Percentiles rank a stretch among this genome's conserved stretches.
phyloP scores from a whole-genome alignment of 495 filamentous ascomycete species.

The Trichoderma gamsii region DNA sequence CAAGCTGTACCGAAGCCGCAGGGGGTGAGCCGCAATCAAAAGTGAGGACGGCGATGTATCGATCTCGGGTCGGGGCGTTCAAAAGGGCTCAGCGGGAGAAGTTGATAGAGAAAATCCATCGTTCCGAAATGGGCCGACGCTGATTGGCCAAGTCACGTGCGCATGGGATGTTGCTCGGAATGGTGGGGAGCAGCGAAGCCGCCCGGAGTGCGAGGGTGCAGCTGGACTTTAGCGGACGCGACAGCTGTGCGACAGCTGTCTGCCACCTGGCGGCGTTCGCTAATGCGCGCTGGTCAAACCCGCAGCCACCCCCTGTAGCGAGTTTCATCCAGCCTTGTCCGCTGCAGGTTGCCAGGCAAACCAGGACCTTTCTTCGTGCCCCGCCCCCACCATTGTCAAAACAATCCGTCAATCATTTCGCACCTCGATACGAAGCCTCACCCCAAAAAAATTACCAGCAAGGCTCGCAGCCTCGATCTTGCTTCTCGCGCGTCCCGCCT shows the following conservation, averaged over 20 bases:
- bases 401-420: conserved; percentile 11
- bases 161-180: conserved; percentile 8
- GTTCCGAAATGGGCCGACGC: conserved; percentile 17
- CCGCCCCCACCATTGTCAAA: conserved; percentile 12
- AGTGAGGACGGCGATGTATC: conserved; percentile 29
- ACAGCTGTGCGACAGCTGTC: neutral
- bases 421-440: neutral
- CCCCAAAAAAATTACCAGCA: conserved; percentile 1
- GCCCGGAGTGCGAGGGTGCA: neutral
- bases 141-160: conserved; percentile 19
- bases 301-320: neutral
- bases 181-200: neutral
- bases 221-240: neutral
- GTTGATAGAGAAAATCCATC: conserved; percentile 14
- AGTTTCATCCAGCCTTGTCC: neutral
- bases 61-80: conserved; percentile 8
- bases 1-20: conserved; percentile 42
- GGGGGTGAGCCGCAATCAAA: conserved; percentile 30
- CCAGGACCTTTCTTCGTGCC: neutral
- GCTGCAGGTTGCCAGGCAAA: conserved; percentile 11
- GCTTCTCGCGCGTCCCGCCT: neutral
- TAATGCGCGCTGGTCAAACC: neutral
- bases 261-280: neutral
- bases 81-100: conserved; percentile 18
- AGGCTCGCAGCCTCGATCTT: conserved; percentile 1